Percentiles rank a stretch among this genome's conserved stretches.
These are phyloP conservation scores for Akanthomyces uredinophilus DNA, from an alignment of 2,329 filamentous ascomycete species.

Conservation along the genomic window DNA sequence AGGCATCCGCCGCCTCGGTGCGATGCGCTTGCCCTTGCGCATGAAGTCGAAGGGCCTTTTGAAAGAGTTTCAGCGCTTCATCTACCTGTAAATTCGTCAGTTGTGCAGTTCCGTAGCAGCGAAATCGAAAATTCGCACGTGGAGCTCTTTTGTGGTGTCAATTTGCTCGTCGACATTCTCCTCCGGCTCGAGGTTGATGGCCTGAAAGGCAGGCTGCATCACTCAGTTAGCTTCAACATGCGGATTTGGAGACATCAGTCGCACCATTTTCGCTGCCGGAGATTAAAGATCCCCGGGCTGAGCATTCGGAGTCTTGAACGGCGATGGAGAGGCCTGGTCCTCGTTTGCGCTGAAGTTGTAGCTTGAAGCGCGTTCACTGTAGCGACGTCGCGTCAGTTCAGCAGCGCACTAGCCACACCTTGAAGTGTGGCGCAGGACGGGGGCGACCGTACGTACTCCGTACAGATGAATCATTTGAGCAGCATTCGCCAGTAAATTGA, in stretches of 20 bases:
- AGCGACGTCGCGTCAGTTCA: not conserved
- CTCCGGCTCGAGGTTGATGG: slow-evolving; percentile 91
- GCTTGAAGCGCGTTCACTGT: not conserved
- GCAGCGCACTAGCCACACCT: slow-evolving; percentile 8
- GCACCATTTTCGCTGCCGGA: slow-evolving; percentile 16
- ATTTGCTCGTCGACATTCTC: slow-evolving; percentile 85
- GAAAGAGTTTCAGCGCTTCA: slow-evolving; percentile 91
- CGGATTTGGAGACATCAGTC: not conserved
- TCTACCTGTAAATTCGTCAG: slow-evolving; percentile 57
- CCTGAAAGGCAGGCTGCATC: slow-evolving; percentile 63
- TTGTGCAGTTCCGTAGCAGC: not conserved
- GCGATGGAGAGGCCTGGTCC: not conserved
- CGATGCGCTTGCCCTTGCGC: slow-evolving; percentile 77
- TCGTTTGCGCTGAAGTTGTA: slow-evolving; percentile 1
- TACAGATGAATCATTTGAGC: too few species aligned
- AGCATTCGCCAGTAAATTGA: too few species aligned
- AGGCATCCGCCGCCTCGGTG: slow-evolving; percentile 72
- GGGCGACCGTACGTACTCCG: too few species aligned
- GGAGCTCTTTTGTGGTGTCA: slow-evolving; percentile 91
- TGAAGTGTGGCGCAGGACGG: slow-evolving; percentile 11
- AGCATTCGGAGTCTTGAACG: slow-evolving; percentile 5
- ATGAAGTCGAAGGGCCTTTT: slow-evolving; percentile 84
- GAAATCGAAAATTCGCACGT: slow-evolving; percentile 40
- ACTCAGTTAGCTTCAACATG: slow-evolving; percentile 14
- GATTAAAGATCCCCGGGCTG: not conserved